Evolutionary conservation across 345 rosid species (phyloP), one percentile per base, ranked within the genome.

Genomic region (Gossypium herbaceum): DNA sequence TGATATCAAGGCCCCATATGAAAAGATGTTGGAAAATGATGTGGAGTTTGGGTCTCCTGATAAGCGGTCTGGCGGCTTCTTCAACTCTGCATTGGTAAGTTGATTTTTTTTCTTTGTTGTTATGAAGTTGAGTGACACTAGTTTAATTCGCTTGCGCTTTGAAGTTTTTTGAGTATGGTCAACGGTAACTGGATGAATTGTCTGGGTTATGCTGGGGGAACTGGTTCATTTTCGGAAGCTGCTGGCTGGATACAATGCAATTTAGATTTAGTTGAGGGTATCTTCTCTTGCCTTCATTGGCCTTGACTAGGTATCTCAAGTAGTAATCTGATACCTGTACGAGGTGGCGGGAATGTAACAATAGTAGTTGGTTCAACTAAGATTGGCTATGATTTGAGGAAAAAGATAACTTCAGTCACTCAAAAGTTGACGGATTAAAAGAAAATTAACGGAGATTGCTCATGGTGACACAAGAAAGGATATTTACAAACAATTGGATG

Each of bases 21-120:
- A 91, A 84, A 95, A 91, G 78, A 95, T 95, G 99, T 88, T 95
- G 2, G 96, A 85, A 77, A 93, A 95, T 84, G 82, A 85, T 74
- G 99, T 95, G 52, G 92, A 90, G 73, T 95, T 95, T 7, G 94
- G 99, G 3, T 91, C 97, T 12, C 98, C 98, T 4, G 97, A 95
- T 84, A 90, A 88, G 82, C 82, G 94, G 43, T 85, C 94, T 41
- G 93, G 94, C 41, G 92, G 97, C 8, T 88, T 89, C 65, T 85
- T 95, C 56, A 93, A 89, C 84, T 88, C 97, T 2, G 97, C 90
- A 47, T 79, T 88, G 90, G 97, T 92, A 80, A 86, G 88, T 48
- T 73, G 39, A 62, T 11, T 71, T n/a, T 27, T n/a, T n/a, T 27
- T 72, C 19, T 41, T 47, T 34, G 3, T 24, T 73, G 47, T 27